Conservation (phyloP, 306 rosid genomes). For the Fragaria iinumae region DNA sequence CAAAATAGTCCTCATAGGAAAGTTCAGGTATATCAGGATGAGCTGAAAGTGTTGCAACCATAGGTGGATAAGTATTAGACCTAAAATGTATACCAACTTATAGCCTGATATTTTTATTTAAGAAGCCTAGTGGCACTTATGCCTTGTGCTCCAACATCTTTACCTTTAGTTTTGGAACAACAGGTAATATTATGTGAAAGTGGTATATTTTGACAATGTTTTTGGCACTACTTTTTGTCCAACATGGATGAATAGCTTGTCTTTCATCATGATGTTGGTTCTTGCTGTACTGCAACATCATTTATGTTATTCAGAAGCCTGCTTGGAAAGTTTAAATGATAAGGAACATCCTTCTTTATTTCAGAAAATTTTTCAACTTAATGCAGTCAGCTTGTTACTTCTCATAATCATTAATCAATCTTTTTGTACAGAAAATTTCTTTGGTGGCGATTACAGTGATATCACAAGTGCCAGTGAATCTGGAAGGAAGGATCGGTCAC, state of each 20-base stretch:
- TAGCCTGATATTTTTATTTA: not conserved
- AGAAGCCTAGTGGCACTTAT: not conserved
- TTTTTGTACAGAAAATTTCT: constrained; percentile 51
- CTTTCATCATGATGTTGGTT: not conserved
- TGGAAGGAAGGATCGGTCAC: constrained; percentile 45
- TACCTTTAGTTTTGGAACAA: not conserved
- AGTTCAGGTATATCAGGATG: not conserved
- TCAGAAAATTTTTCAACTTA: not conserved
- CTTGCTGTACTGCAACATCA: too few species aligned
- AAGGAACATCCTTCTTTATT: not conserved
- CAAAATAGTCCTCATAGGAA: not conserved
- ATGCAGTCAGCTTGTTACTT: not conserved
- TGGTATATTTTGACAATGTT: constrained; percentile 5
- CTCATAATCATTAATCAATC: constrained; percentile 9
- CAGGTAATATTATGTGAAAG: not conserved
- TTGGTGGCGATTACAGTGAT: constrained; percentile 61
- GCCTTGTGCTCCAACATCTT: not conserved
- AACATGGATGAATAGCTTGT: not conserved
- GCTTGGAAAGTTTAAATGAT: not conserved
- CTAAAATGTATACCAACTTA: not conserved
- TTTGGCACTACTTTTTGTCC: not conserved
- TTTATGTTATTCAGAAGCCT: not conserved
- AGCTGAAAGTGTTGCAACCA: not conserved
- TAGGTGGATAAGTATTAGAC: not conserved
- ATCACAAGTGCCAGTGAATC: constrained; percentile 55